A percentile compares a stretch with the other conserved stretches of the same genome.
Conservation (phyloP, 1,284 basidiomycete species). For the Cutaneotrichosporon dermatis region DNA sequence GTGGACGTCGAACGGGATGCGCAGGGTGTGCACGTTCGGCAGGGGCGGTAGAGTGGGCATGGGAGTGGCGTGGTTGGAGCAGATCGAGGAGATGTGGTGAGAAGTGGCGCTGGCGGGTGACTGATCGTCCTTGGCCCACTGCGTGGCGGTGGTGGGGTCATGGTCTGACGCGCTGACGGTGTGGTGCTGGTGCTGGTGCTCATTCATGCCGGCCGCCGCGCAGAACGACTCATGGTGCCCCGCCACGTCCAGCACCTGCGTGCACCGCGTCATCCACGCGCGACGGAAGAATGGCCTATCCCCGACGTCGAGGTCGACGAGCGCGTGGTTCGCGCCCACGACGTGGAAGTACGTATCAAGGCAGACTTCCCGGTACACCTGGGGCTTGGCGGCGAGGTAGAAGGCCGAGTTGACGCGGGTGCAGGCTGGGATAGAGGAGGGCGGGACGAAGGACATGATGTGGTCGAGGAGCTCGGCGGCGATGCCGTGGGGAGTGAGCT, state of each 20-base stretch:
- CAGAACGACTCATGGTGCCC: neutral
- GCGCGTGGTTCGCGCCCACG: neutral
- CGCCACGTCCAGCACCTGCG: neutral
- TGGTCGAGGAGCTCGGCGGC: neutral
- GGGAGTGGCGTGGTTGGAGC: neutral
- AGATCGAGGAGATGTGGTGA: too few relatives aligned
- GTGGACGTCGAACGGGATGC: neutral
- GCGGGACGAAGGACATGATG: neutral
- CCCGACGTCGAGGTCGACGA: neutral
- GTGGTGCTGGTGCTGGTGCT: too few relatives aligned
- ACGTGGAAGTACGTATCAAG: neutral
- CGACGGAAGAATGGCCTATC: neutral
- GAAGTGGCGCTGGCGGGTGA: neutral
- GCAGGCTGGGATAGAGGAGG: neutral
- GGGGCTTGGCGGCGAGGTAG: neutral
- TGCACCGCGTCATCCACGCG: neutral
- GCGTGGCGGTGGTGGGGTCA: too few relatives aligned
- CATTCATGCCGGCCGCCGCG: neutral
- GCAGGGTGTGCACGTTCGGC: conserved; percentile 4
- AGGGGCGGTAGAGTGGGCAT: neutral
- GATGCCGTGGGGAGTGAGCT: neutral
- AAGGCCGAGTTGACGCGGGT: conserved; percentile 4
- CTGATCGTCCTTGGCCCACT: too few relatives aligned
- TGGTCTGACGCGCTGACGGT: too few relatives aligned
- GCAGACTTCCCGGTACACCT: neutral